These are phyloP conservation scores for Delphinella strobiligena DNA, from an alignment of 2,329 filamentous ascomycete species.

Conservation along the genomic window DNA sequence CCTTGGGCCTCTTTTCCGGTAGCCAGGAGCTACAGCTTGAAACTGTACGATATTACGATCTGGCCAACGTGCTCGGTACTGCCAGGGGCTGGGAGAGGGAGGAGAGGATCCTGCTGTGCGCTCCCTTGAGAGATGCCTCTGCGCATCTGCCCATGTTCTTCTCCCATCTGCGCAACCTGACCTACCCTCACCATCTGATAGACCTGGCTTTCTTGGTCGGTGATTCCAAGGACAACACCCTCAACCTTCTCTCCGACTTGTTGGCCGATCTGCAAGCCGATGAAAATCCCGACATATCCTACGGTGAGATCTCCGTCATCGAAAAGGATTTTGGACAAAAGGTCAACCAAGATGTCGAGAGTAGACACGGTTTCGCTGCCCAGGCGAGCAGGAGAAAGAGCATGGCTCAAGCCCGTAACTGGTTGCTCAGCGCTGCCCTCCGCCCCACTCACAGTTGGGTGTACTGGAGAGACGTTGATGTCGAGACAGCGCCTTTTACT, in stretches of 20 bases:
- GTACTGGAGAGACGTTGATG: constrained; percentile 97
- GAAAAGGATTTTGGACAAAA: constrained; percentile 99
- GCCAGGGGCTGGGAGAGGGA: constrained; percentile 91
- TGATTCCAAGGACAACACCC: constrained; percentile 87
- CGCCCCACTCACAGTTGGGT: constrained; percentile 97
- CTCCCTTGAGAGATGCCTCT: constrained; percentile 84
- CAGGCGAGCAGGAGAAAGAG: constrained; percentile 88
- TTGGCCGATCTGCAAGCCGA: constrained; percentile 71
- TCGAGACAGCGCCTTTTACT: constrained; percentile 91
- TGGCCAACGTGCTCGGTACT: constrained; percentile 82
- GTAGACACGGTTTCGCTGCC: constrained; percentile 90
- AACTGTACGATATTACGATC: constrained; percentile 93
- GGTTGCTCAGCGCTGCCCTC: constrained; percentile 85
- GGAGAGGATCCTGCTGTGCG: constrained; percentile 88
- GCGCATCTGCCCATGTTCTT: constrained; percentile 96
- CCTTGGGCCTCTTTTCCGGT: constrained; percentile 55
- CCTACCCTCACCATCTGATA: constrained; percentile 92
- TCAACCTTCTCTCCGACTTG: constrained; percentile 61
- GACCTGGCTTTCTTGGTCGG: constrained; percentile 95
- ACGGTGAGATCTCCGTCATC: constrained; percentile 93
- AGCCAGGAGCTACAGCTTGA: constrained; percentile 65
- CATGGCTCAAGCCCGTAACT: constrained; percentile 97
- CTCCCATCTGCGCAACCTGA: constrained; percentile 89
- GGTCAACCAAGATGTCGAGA: constrained; percentile 95
- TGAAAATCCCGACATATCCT: constrained; percentile 66